Conservation (phyloP, 192 early-diverging fungal species). For the Backusella tarrabulga region DNA sequence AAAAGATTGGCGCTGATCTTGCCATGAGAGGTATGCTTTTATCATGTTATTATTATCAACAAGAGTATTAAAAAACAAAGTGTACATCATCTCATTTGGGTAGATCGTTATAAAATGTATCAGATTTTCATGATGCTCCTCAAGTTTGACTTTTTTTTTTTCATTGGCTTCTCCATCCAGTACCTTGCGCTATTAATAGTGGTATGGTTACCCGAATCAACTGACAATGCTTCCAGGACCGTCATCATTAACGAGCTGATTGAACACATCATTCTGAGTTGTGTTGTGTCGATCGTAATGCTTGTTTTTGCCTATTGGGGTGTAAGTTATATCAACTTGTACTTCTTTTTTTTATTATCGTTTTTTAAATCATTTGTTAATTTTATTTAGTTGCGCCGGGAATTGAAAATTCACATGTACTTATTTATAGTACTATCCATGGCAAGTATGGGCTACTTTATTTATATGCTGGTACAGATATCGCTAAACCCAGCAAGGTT, state of each 20-base stretch:
- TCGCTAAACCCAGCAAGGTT: constrained; percentile 39
- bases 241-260: constrained; percentile 34
- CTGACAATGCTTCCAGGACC: constrained; percentile 6
- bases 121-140: constrained; percentile 80
- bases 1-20: constrained; percentile 80
- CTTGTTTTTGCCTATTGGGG: constrained; percentile 54
- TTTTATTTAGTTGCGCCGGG: constrained; percentile 45
- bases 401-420: constrained; percentile 54
- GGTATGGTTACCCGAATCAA: constrained; percentile 15
- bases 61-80: too few relatives aligned
- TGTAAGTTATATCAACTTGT: constrained; percentile 34
- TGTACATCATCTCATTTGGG: not conserved
- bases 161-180: constrained; percentile 74
- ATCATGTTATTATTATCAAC: too few relatives aligned
- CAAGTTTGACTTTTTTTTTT: constrained; percentile 81
- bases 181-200: constrained; percentile 65
- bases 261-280: constrained; percentile 47
- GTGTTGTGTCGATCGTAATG: constrained; percentile 45
- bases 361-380: not conserved
- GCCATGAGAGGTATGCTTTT: constrained; percentile 57
- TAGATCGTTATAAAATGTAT: constrained; percentile 71
- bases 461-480: constrained; percentile 67
- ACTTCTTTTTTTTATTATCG: too few relatives aligned
- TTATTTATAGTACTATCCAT: constrained; percentile 57
- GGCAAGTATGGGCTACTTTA: constrained; percentile 67